Conservation (phyloP, 495 filamentous ascomycete genomes). For the Penicillium samsonianum region DNA sequence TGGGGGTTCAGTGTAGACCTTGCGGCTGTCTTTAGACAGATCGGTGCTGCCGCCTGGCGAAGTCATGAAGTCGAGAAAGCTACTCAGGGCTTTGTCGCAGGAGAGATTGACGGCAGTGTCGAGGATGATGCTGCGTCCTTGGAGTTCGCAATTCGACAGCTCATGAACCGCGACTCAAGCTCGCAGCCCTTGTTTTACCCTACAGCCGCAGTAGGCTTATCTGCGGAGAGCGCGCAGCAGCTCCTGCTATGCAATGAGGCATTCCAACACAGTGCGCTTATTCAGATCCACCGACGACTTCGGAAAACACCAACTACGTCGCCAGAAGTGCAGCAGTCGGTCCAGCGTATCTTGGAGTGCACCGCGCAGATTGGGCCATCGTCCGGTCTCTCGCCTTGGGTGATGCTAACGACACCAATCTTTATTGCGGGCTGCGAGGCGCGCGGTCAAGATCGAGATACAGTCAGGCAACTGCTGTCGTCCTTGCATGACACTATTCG, state of each 20-base stretch:
- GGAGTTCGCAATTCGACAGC: conserved; percentile 36
- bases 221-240: conserved; percentile 37
- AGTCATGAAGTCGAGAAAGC: conserved; percentile 26
- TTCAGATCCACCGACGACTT: conserved; percentile 47
- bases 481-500: conserved; percentile 47
- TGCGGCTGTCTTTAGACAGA: conserved; percentile 44
- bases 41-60: conserved; percentile 47
- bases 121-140: conserved; percentile 36
- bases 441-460: conserved; percentile 40
- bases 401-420: conserved; percentile 49
- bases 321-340: conserved; percentile 41
- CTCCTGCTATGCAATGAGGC: conserved; percentile 50
- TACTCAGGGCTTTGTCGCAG: conserved; percentile 18
- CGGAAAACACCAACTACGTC: conserved; percentile 38
- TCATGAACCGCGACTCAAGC: conserved; percentile 39
- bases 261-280: conserved; percentile 49
- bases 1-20: conserved; percentile 49
- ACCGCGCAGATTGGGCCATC: conserved; percentile 46
- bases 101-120: conserved; percentile 27
- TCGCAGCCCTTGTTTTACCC: conserved; percentile 44
- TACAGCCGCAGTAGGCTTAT: conserved; percentile 39
- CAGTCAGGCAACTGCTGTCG: conserved; percentile 36
- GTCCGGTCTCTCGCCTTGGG: conserved; percentile 47
- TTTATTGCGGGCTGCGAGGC: conserved; percentile 52
- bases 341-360: conserved; percentile 46